A percentile compares a stretch with the other conserved stretches of the same genome.
Conservation (phyloP, 192 early-diverging fungal species). For the Backusella morwellensis region DNA sequence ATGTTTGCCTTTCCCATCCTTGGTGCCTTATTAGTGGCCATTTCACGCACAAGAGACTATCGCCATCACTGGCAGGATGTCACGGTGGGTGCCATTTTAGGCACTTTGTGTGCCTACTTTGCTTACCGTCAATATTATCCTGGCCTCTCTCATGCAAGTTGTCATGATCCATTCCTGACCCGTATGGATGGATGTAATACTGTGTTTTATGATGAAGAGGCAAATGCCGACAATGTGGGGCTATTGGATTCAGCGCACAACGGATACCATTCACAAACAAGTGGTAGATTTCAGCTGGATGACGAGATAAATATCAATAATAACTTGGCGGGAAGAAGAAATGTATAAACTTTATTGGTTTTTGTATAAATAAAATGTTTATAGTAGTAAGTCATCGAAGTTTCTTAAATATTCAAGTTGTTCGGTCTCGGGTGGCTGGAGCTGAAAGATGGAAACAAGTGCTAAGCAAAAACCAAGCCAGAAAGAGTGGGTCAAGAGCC, state of each 20-base stretch:
- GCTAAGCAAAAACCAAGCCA: background rate
- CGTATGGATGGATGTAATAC: background rate
- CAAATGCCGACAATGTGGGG: background rate
- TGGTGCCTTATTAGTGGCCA: constrained; percentile 51
- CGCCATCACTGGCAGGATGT: constrained; percentile 67
- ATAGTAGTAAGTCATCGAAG: background rate
- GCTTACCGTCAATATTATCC: constrained; percentile 69
- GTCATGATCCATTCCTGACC: background rate
- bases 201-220: background rate
- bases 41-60: constrained; percentile 62
- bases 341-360: background rate
- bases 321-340: background rate
- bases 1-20: constrained; percentile 39
- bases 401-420: background rate
- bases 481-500: background rate
- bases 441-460: background rate
- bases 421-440: background rate
- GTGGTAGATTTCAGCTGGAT: background rate
- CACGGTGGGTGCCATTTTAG: constrained; percentile 42
- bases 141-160: constrained; percentile 5
- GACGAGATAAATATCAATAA: background rate
- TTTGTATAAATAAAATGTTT: background rate
- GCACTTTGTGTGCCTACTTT: constrained; percentile 50
- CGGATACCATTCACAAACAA: background rate
- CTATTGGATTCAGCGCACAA: background rate